Evolutionary conservation across 163 green algal species (phyloP), one percentile per base, ranked within the genome.

Genomic region (Smithsoniella earleae): DNA sequence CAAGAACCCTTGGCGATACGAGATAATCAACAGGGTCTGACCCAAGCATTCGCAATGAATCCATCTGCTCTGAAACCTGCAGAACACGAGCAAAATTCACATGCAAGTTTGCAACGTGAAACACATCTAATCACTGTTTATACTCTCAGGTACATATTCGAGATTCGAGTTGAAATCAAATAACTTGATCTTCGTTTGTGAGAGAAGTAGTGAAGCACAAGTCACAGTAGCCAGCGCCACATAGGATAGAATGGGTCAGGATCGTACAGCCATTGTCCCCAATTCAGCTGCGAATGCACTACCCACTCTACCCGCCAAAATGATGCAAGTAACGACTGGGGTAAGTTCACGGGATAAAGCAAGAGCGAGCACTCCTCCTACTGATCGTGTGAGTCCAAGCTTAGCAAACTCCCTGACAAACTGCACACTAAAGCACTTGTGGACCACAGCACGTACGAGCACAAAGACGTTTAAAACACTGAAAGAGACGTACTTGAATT

Each of bases 391-490:
- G 33, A 98, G 84, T 2, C 94, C 94, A 43, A 99, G 86, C 80
- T 95, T 95, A 25, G 93, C 86, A 83, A 99, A 99, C 80, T 99
- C 94, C 2, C 90, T 81, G 72, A 95, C 88, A 85, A 97, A 97
- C 92, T 95, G 87, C 73, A 79, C 4, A 36, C 6, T 18, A 25
- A 10, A 54, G 40, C 18, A 28, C 8, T 36, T 54, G 6, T 34
- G 44, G 20, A 18, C 20, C 44, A 54, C 44, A 18, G 44, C 44
- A 54, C n/a, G n/a, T 54, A 54, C 44, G 44, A n/a, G n/a, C n/a
- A n/a, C n/a, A n/a, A n/a, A n/a, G n/a, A n/a, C n/a, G n/a, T n/a
- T n/a, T n/a, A n/a, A n/a, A n/a, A n/a, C n/a, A n/a, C n/a, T n/a
- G n/a, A n/a, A n/a, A n/a, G n/a, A n/a, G n/a, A n/a, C n/a, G 6